Evolutionary conservation across 768 basidiomycete species (phyloP).

Genomic region (Lentinula boryana): DNA sequence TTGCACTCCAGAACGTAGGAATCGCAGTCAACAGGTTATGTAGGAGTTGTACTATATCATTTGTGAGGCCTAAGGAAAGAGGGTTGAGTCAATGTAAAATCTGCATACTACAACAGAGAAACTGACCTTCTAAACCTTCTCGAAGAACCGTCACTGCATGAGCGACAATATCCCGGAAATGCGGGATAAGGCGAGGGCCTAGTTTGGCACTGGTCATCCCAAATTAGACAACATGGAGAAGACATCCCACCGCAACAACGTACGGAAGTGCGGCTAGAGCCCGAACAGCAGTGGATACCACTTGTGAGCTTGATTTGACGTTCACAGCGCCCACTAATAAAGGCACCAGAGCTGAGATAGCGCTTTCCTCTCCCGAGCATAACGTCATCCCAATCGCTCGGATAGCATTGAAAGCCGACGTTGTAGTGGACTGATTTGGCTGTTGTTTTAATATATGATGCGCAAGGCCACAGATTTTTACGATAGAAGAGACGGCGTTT

Average conservation of each 20-base stretch:
- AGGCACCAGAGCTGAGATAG: conserved; percentile 56
- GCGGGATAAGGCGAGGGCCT: conserved; percentile 85
- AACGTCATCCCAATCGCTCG: conserved; percentile 52
- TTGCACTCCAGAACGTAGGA: conserved; percentile 73
- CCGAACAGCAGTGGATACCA: conserved; percentile 38
- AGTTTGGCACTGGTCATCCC: conserved; percentile 51
- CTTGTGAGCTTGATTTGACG: conserved; percentile 33
- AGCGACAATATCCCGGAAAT: conserved; percentile 66
- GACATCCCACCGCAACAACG: conserved; percentile 10
- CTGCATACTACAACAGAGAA: not conserved
- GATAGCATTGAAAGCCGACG: conserved; percentile 55
- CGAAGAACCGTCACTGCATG: conserved; percentile 46
- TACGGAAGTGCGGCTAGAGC: conserved; percentile 61
- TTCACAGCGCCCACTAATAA: conserved; percentile 33
- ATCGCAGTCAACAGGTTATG: conserved; percentile 66
- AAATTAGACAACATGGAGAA: conserved; percentile 6
- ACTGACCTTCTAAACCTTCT: conserved; percentile 31
- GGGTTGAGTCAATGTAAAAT: not conserved
- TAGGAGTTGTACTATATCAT: conserved; percentile 43
- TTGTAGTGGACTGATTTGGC: conserved; percentile 31
- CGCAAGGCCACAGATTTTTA: conserved; percentile 46
- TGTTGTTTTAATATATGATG: conserved; percentile 40
- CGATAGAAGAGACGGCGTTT: conserved; percentile 41
- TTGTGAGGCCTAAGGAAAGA: conserved; percentile 19
- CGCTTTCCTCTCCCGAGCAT: conserved; percentile 58